A percentile compares a stretch with the other conserved stretches of the same genome.
These are phyloP conservation scores for Larix kaempferi DNA, from an alignment of 75 land plant species.

Conservation along the genomic window DNA sequence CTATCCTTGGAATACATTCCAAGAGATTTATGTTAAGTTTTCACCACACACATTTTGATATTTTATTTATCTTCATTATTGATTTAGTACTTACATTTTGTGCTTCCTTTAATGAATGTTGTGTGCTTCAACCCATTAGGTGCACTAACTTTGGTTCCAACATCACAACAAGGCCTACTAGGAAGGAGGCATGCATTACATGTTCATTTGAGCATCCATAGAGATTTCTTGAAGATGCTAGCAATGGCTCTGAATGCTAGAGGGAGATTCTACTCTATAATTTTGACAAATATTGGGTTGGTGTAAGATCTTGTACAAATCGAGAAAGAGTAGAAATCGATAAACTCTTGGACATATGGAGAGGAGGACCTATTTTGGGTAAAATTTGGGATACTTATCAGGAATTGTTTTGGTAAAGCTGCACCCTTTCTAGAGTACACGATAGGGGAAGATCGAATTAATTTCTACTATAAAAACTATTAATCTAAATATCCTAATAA, in stretches of 20 bases:
- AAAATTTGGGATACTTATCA: conserved; percentile 50
- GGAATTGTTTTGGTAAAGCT: conserved; percentile 76
- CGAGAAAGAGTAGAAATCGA: conserved; percentile 67
- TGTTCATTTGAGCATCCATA: background rate
- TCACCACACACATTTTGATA: too few relatives aligned
- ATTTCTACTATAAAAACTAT: conserved; percentile 89
- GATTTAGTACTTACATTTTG: too few relatives aligned
- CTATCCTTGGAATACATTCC: too few relatives aligned
- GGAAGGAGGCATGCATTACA: background rate
- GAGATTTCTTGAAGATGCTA: conserved; percentile 68
- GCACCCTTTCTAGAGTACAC: conserved; percentile 73
- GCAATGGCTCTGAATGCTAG: conserved; percentile 62
- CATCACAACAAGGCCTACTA: background rate
- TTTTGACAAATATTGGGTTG: conserved; percentile 58
- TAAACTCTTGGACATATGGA: conserved; percentile 83
- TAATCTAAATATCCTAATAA: conserved; percentile 67
- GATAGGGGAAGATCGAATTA: conserved; percentile 88
- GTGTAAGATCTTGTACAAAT: conserved; percentile 78
- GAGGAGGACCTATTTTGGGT: conserved; percentile 75
- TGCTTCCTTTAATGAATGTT: too few relatives aligned
- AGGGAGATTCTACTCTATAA: conserved; percentile 40
- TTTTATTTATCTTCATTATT: too few relatives aligned
- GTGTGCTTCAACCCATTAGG: too few relatives aligned
- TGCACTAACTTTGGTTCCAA: too few relatives aligned
- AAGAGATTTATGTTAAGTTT: too few relatives aligned